These are phyloP conservation scores for Aspergillus ochraceus DNA, from an alignment of 2,329 filamentous ascomycete species.

Conservation along the genomic window DNA sequence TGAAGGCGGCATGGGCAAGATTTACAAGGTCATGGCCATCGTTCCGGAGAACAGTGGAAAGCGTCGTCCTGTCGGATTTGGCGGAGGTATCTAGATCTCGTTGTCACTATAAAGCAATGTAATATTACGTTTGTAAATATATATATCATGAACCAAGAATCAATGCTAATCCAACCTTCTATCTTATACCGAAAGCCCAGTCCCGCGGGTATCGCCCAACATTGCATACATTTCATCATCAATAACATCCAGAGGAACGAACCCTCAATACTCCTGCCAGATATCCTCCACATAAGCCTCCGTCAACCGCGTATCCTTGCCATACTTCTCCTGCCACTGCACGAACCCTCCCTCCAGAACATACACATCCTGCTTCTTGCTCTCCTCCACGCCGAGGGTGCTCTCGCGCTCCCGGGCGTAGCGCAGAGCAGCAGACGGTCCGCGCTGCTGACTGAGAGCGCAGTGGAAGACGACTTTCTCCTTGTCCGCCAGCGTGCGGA, in stretches of 20 bases:
- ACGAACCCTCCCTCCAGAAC: conserved; percentile 83
- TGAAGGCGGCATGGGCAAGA: conserved; percentile 83
- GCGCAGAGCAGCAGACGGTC: conserved; percentile 76
- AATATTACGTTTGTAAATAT: background rate
- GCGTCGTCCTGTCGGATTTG: conserved; percentile 86
- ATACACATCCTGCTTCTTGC: conserved; percentile 67
- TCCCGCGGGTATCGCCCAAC: conserved; percentile 1
- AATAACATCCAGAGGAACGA: background rate
- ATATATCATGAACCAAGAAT: background rate
- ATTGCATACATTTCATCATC: background rate
- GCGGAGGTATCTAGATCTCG: conserved; percentile 56
- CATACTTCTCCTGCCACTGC: conserved; percentile 82
- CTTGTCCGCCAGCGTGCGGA: conserved; percentile 73
- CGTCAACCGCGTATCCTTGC: conserved; percentile 75
- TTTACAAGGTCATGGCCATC: conserved; percentile 92
- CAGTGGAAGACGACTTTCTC: conserved; percentile 93
- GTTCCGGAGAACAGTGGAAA: conserved; percentile 74
- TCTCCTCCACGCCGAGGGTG: conserved; percentile 43
- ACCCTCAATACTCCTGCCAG: conserved; percentile 61
- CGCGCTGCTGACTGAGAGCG: conserved; percentile 84
- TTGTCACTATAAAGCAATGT: conserved; percentile 1
- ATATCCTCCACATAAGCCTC: conserved; percentile 82
- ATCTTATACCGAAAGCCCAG: background rate
- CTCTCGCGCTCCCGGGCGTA: conserved; percentile 68
- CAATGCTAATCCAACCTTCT: background rate